These are phyloP conservation scores for Populus tremula DNA, from an alignment of 345 rosid genomes.

Conservation along the genomic window DNA sequence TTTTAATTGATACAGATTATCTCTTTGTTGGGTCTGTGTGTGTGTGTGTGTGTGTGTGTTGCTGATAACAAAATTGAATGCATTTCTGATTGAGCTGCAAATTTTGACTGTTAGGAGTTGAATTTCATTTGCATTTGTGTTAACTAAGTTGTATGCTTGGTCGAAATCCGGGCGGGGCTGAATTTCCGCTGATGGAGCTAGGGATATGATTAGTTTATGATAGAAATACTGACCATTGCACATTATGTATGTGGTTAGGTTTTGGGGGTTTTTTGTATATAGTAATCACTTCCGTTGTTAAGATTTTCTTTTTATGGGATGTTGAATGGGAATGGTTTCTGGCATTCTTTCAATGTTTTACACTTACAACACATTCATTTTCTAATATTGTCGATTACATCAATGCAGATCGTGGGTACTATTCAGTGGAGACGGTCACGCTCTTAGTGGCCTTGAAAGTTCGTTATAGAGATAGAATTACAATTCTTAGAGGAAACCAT, in stretches of 20 bases:
- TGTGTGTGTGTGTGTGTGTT: background rate
- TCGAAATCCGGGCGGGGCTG: background rate
- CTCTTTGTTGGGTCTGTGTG: background rate
- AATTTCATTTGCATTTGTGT: background rate
- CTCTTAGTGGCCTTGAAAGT: constrained; percentile 95
- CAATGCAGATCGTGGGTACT: constrained; percentile 95
- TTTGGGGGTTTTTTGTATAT: background rate
- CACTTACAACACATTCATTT: background rate
- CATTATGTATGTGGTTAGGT: background rate
- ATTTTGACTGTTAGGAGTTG: background rate
- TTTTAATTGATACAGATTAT: background rate
- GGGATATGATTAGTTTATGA: background rate
- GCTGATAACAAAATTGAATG: background rate
- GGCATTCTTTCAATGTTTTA: background rate
- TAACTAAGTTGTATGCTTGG: background rate
- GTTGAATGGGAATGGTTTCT: background rate
- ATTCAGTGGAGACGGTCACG: constrained; percentile 97
- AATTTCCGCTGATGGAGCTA: background rate
- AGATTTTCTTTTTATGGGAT: background rate
- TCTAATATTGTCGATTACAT: constrained; percentile 15
- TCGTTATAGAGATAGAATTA: constrained; percentile 90
- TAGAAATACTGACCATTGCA: background rate
- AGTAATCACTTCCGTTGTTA: background rate
- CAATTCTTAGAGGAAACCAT: constrained; percentile 93
- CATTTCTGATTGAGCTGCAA: background rate